Base-by-base conservation (phyloP, 2,329 filamentous ascomycete genomes). In the Botrytis hyacinthi region DNA sequence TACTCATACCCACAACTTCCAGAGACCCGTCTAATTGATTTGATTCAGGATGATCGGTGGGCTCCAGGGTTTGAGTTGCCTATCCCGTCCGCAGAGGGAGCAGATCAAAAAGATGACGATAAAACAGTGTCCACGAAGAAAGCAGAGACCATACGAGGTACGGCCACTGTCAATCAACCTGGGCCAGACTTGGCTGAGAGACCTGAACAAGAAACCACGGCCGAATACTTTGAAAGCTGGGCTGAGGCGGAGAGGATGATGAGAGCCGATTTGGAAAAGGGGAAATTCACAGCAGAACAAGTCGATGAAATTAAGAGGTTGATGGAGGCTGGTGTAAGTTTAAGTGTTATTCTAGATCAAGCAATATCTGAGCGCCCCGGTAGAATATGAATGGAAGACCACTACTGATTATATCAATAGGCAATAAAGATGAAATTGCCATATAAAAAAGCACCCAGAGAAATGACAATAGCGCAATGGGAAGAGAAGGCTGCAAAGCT, bases 121-220 rank as follows among this genome's bases (percentile, higher is more conserved):
- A 20, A 14, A 42, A 1, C 46, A 14, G 1, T 20, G 26, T n/a
- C 48, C 4, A 4, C 22, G 5, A 32, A 32, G 22, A 68, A 42
- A 10, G 48, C 66, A 42, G 66, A 68, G n/a, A 57, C 66, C 4
- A 68, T 68, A 57, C 35, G 66, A 68, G 66, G 66, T 57, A 68
- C 48, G 14, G 35, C 66, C 48, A 68, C 48, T 57, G 48, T 68
- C 8, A 1, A 22, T 22, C 66, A 68, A 32, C 26, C 48, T 68
- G 66, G 66, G 9, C 48, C 48, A 4, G 32, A 26, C 10, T 42
- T 68, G n/a, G 35, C 66, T 68, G 66, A 68, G 48, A 57, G 26
- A 57, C n/a, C 66, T 1, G 10, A 8, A 42, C 9, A 68, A 68
- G 66, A 68, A 57, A 68, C 48, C 7, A 57, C 66, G 35, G 26